Conservation (phyloP, 2,329 filamentous ascomycete genomes). For the Pseudogymnoascus sp. region DNA sequence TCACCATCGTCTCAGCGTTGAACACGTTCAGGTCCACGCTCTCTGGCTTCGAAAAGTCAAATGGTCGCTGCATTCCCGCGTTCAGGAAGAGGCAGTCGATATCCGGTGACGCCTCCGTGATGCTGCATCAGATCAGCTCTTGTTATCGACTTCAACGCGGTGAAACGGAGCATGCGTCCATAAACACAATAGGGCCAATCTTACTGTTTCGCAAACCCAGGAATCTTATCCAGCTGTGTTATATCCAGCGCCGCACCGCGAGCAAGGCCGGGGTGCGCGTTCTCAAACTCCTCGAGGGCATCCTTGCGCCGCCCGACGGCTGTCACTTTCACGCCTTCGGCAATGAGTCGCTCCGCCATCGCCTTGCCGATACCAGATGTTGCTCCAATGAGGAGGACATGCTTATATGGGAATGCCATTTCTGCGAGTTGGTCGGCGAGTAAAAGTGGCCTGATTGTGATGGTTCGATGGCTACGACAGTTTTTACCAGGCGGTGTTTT, state of each 20-base stretch:
- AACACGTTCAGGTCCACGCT: slow-evolving; percentile 34
- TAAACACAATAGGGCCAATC: neutral
- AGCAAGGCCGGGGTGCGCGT: slow-evolving; percentile 27
- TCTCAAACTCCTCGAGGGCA: slow-evolving; percentile 42
- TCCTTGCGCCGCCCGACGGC: slow-evolving; percentile 49
- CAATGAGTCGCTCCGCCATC: slow-evolving; percentile 39
- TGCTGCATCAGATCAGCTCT: slow-evolving; percentile 6
- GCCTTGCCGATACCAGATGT: slow-evolving; percentile 48
- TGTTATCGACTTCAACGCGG: neutral
- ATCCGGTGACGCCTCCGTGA: slow-evolving; percentile 37
- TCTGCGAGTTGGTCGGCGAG: neutral
- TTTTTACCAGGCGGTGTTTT: neutral
- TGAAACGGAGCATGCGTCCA: neutral
- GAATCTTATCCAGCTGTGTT: slow-evolving; percentile 36
- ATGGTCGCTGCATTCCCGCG: slow-evolving; percentile 45
- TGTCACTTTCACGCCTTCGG: slow-evolving; percentile 43
- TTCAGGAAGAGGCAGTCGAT: slow-evolving; percentile 54
- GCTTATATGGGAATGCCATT: slow-evolving; percentile 51
- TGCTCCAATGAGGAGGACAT: slow-evolving; percentile 48
- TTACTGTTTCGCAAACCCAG: slow-evolving; percentile 32
- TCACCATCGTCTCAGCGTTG: slow-evolving; percentile 35
- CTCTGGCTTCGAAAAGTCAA: slow-evolving; percentile 42
- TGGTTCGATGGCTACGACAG: neutral
- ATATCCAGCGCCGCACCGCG: slow-evolving; percentile 38
- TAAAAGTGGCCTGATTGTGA: neutral